Percentiles rank a stretch among this genome's conserved stretches.
These are phyloP conservation scores for Kodamaea alishanica DNA, from an alignment of 1,139 yeast species.

Conservation along the genomic window DNA sequence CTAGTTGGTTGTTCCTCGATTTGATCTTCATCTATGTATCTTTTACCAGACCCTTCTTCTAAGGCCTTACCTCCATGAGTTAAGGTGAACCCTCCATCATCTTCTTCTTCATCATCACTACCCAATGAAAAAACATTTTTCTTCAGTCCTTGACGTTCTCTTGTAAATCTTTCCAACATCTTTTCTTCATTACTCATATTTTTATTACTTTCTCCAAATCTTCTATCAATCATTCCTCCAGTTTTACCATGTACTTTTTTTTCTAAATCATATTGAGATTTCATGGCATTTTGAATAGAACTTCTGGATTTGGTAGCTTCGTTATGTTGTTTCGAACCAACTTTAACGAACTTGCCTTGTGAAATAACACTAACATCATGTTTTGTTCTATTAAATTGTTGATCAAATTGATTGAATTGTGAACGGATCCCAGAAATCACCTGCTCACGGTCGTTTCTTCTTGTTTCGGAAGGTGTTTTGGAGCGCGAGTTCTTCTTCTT, in stretches of 20 bases:
- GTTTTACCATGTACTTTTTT: conserved; percentile 59
- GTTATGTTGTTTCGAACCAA: conserved; percentile 51
- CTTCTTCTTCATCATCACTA: conserved; percentile 62
- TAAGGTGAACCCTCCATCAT: conserved; percentile 43
- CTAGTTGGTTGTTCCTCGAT: conserved; percentile 36
- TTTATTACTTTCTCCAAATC: conserved; percentile 87
- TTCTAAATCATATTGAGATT: conserved; percentile 62
- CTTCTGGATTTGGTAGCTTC: conserved; percentile 55
- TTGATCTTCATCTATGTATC: conserved; percentile 36
- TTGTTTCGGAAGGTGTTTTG: conserved; percentile 60
- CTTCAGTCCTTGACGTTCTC: conserved; percentile 66
- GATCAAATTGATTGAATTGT: conserved; percentile 88
- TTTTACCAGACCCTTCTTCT: conserved; percentile 25
- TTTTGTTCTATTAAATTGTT: conserved; percentile 67
- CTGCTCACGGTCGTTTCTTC: conserved; percentile 61
- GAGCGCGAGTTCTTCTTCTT: conserved; percentile 53
- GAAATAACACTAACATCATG: conserved; percentile 55
- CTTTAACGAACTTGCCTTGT: conserved; percentile 52
- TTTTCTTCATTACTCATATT: conserved; percentile 79
- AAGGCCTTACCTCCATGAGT: conserved; percentile 81
- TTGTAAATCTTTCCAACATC: conserved; percentile 91
- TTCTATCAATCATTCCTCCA: conserved; percentile 78
- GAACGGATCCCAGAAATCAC: conserved; percentile 62
- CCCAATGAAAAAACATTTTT: conserved; percentile 60
- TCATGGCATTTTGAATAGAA: conserved; percentile 71